Conservation (phyloP, 441 rosid genomes). For the Pelargonium cotyledonis region DNA sequence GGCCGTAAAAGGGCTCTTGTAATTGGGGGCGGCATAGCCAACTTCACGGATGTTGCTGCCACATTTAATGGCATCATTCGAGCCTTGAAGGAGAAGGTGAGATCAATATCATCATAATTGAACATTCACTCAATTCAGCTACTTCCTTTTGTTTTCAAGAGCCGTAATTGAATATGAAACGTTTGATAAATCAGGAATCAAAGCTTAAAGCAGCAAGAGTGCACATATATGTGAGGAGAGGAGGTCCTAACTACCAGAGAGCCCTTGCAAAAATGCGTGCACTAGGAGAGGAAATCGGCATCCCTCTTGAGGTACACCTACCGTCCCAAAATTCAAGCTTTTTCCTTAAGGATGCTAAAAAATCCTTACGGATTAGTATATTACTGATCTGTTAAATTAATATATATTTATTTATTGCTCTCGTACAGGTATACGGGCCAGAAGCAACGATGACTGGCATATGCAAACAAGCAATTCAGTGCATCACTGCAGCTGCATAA, state of each 20-base stretch:
- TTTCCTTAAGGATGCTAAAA: background rate
- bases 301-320: conserved; percentile 40
- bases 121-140: background rate
- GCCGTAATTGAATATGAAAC: background rate
- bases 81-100: conserved; percentile 60
- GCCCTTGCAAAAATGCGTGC: conserved; percentile 51
- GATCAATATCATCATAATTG: background rate
- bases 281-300: conserved; percentile 42
- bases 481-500: conserved; percentile 69
- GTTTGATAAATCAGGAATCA: conserved; percentile 34
- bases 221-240: conserved; percentile 53
- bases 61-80: conserved; percentile 64
- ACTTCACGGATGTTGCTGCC: conserved; percentile 67
- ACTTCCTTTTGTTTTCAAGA: background rate
- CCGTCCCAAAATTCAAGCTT: background rate
- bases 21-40: conserved; percentile 67
- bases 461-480: conserved; percentile 85
- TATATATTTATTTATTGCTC: background rate
- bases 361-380: background rate
- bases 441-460: conserved; percentile 96
- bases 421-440: conserved; percentile 72
- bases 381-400: background rate
- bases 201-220: conserved; percentile 66
- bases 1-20: conserved; percentile 56
- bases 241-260: conserved; percentile 58